phyloP scores from a whole-genome alignment of 768 basidiomycete species.

The Pleurotus tuoliensis region DNA sequence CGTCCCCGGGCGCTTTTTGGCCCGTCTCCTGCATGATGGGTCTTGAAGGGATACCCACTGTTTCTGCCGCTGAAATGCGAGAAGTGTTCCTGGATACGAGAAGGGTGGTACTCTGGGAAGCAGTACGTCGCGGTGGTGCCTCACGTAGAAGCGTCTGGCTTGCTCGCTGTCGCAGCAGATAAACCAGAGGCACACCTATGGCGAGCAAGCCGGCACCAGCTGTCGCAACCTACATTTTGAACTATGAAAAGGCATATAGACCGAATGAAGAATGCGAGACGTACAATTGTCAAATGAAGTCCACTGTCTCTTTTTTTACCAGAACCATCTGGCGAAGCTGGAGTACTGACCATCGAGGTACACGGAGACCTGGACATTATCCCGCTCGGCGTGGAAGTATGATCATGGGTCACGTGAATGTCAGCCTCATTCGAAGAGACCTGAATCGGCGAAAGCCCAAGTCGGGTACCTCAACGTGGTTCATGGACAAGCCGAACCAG shows the following conservation, averaged over 20 bases:
- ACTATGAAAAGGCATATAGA: background rate
- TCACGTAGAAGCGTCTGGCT: background rate
- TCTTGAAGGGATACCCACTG: background rate
- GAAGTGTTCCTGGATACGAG: background rate
- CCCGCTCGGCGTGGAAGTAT: no score
- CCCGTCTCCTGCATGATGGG: background rate
- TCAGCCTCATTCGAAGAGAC: no score
- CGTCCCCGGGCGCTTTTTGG: slow-evolving; percentile 16
- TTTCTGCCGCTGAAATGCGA: background rate
- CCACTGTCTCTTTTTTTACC: background rate
- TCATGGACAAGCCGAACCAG: background rate
- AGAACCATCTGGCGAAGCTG: no score
- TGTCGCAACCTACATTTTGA: background rate
- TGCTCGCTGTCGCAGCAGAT: slow-evolving; percentile 2
- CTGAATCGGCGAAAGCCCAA: no score
- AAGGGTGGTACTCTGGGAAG: slow-evolving; percentile 9
- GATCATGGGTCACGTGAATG: no score
- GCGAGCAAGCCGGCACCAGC: background rate
- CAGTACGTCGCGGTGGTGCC: background rate
- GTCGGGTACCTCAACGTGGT: no score
- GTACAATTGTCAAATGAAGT: background rate
- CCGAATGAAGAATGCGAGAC: background rate
- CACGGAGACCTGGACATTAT: no score
- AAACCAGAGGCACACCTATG: background rate
- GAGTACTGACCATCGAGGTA: no score